Conservation (phyloP, 129 eudicot genomes). For the Cynara cardunculus region DNA sequence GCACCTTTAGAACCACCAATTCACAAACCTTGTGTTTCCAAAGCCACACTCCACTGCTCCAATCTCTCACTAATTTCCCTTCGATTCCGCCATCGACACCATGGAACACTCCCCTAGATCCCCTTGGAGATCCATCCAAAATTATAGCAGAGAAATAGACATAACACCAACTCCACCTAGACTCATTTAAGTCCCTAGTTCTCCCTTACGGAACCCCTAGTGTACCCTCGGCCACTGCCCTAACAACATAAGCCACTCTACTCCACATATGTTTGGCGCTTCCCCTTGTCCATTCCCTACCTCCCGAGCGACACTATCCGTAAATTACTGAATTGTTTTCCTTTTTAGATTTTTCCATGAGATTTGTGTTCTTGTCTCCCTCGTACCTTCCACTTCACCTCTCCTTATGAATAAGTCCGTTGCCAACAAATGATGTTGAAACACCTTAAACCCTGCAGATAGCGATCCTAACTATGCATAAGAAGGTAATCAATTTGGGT, state of each 20-base stretch:
- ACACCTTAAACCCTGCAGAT: too few relatives aligned
- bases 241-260: too few relatives aligned
- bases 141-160: too few relatives aligned
- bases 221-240: too few relatives aligned
- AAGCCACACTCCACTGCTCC: neutral
- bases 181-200: too few relatives aligned
- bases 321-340: neutral
- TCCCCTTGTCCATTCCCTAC: neutral
- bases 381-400: neutral
- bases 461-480: too few relatives aligned
- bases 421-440: too few relatives aligned
- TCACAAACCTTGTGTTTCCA: neutral
- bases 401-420: too few relatives aligned
- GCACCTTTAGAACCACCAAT: neutral
- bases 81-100: neutral
- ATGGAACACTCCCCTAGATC: neutral
- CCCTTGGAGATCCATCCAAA: neutral
- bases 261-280: too few relatives aligned
- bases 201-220: too few relatives aligned
- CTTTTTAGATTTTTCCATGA: neutral
- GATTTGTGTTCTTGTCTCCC: neutral
- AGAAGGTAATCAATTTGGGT: too few relatives aligned
- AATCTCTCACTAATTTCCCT: neutral
- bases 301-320: neutral
- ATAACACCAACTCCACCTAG: too few relatives aligned